Conservation (phyloP, 306 rosid species). For the Hippophae gyantsensis region DNA sequence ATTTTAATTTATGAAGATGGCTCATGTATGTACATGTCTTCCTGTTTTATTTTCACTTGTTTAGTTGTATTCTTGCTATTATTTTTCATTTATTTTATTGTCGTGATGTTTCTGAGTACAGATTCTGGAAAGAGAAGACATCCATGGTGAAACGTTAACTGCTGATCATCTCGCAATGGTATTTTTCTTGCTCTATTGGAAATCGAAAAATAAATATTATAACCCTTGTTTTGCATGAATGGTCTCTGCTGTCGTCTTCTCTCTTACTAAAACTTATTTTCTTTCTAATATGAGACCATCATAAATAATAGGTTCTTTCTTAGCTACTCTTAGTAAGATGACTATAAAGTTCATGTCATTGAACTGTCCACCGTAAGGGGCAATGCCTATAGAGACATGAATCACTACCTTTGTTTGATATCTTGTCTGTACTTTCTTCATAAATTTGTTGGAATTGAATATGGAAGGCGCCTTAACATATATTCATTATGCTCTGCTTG, state of each 20-base stretch:
- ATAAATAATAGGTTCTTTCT: no score
- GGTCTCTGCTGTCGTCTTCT: not conserved
- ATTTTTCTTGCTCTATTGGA: conserved; percentile 19
- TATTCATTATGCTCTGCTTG: conserved; percentile 22
- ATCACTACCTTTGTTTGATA: not conserved
- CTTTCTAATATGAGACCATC: not conserved
- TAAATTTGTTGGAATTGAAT: conserved; percentile 8
- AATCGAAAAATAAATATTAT: not conserved
- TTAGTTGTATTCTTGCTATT: not conserved
- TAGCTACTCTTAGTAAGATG: no score
- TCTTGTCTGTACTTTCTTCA: conserved; percentile 5
- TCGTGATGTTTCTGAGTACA: conserved; percentile 14
- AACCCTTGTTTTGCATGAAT: not conserved
- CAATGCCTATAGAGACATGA: no score
- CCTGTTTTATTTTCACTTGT: no score
- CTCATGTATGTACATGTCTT: no score
- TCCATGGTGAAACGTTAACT: conserved; percentile 37
- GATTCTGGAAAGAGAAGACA: conserved; percentile 57
- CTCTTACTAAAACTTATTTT: not conserved
- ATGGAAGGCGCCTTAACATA: conserved; percentile 10
- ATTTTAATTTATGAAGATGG: no score
- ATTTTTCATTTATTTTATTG: conserved; percentile 4
- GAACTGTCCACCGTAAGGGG: no score
- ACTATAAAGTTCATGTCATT: no score
- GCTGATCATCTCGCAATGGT: conserved; percentile 59